These are phyloP conservation scores for Dicorynia guianensis DNA, from an alignment of 306 rosid species.

Conservation along the genomic window DNA sequence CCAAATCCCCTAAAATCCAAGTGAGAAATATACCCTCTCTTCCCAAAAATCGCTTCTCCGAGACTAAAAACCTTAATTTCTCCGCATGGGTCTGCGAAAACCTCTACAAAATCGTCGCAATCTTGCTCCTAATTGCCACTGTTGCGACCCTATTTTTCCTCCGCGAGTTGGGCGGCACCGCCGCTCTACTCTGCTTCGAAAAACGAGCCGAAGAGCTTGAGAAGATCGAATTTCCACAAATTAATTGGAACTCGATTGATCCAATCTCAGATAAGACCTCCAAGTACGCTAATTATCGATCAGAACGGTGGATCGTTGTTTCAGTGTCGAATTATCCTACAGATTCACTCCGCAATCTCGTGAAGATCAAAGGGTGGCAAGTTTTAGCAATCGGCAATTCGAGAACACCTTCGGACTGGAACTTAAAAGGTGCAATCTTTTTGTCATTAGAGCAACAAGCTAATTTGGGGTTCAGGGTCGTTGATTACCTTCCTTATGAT, in stretches of 20 bases:
- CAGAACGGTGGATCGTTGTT: constrained; percentile 91
- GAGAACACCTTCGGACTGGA: constrained; percentile 88
- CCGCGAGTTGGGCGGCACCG: constrained; percentile 82
- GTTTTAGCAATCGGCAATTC: constrained; percentile 86
- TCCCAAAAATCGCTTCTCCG: constrained; percentile 58
- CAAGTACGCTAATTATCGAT: constrained; percentile 63
- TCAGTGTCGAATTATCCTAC: constrained; percentile 78
- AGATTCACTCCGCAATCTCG: constrained; percentile 69
- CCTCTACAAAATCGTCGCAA: constrained; percentile 58
- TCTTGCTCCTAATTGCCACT: constrained; percentile 60
- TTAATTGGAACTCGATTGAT: constrained; percentile 64
- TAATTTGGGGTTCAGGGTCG: constrained; percentile 81
- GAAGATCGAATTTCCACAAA: constrained; percentile 71
- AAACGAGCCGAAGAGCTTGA: constrained; percentile 66
- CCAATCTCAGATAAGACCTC: constrained; percentile 64
- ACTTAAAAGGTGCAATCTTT: constrained; percentile 84
- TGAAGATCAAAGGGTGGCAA: constrained; percentile 89
- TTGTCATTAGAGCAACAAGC: constrained; percentile 87
- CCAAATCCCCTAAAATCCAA: constrained; percentile 67
- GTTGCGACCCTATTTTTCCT: constrained; percentile 84
- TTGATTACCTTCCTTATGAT: constrained; percentile 85
- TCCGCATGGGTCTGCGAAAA: constrained; percentile 85
- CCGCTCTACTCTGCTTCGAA: constrained; percentile 90
- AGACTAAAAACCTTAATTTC: constrained; percentile 71
- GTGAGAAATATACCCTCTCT: constrained; percentile 51